Conservation (phyloP, 2,329 filamentous ascomycete species). For the Didymella pomorum region DNA sequence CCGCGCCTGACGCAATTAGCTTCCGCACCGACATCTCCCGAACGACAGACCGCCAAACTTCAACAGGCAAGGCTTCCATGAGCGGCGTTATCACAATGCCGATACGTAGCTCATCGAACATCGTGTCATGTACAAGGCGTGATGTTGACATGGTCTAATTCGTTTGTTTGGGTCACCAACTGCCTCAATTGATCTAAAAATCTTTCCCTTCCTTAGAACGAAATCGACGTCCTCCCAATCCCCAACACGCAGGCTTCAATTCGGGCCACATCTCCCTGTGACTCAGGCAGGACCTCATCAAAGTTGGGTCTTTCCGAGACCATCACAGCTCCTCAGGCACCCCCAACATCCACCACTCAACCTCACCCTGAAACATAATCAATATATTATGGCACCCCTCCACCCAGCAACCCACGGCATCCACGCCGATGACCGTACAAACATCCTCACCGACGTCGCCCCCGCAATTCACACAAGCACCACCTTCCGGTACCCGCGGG, state of each 20-base stretch:
- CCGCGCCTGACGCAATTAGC: conserved; percentile 35
- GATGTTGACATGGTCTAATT: conserved; percentile 22
- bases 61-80: conserved; percentile 17
- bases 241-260: background rate
- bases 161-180: background rate
- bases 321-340: background rate
- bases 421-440: conserved; percentile 82
- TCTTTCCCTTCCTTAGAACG: no score
- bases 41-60: conserved; percentile 10
- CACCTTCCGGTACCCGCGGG: conserved; percentile 80
- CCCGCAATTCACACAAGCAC: conserved; percentile 91
- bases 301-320: background rate
- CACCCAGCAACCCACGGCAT: conserved; percentile 75
- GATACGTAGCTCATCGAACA: conserved; percentile 1
- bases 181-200: background rate
- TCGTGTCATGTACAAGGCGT: conserved; percentile 18
- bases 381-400: conserved; percentile 20
- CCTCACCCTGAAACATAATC: background rate
- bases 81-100: conserved; percentile 13
- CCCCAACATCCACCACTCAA: background rate
- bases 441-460: conserved; percentile 78
- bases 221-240: background rate
- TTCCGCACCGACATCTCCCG: conserved; percentile 24
- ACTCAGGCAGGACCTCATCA: background rate
- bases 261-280: background rate